Conservation (phyloP, 2,329 filamentous ascomycete genomes). For the Sordariomycetes sp. region DNA sequence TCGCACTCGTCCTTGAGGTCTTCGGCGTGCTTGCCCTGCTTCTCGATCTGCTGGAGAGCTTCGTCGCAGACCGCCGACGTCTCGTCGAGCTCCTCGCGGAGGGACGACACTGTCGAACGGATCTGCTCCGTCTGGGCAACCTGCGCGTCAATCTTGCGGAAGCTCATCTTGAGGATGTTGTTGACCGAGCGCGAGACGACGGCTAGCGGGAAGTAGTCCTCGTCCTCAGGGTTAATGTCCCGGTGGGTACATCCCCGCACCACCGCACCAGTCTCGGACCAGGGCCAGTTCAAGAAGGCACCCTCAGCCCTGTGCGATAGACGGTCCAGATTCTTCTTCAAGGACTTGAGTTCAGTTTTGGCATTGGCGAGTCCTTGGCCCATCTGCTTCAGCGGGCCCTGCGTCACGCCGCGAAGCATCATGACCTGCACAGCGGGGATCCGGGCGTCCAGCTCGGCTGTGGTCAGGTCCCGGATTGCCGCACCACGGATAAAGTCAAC, state of each 20-base stretch:
- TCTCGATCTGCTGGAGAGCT: background rate
- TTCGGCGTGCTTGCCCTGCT: background rate
- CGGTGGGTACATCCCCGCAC: background rate
- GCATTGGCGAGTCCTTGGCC: background rate
- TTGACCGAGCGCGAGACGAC: slow-evolving; percentile 1
- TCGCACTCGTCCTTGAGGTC: slow-evolving; percentile 1
- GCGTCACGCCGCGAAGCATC: background rate
- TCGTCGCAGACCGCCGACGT: background rate
- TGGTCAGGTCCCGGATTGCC: background rate
- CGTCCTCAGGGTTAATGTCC: background rate
- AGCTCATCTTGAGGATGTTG: background rate
- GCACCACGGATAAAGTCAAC: slow-evolving; percentile 1
- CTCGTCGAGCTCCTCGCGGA: slow-evolving; percentile 2
- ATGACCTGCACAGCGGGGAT: slow-evolving; percentile 1
- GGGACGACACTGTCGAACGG: background rate
- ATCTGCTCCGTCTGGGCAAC: background rate
- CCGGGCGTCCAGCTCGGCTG: background rate
- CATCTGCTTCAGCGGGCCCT: background rate
- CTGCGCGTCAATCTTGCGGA: slow-evolving; percentile 2
- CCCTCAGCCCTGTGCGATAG: background rate
- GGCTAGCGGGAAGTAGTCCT: background rate
- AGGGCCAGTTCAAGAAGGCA: background rate
- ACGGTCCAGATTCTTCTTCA: background rate
- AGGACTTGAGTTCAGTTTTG: background rate
- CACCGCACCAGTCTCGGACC: background rate